These are phyloP conservation scores for Pyronema omphalodes DNA, from an alignment of 495 filamentous ascomycete genomes.

Conservation along the genomic window DNA sequence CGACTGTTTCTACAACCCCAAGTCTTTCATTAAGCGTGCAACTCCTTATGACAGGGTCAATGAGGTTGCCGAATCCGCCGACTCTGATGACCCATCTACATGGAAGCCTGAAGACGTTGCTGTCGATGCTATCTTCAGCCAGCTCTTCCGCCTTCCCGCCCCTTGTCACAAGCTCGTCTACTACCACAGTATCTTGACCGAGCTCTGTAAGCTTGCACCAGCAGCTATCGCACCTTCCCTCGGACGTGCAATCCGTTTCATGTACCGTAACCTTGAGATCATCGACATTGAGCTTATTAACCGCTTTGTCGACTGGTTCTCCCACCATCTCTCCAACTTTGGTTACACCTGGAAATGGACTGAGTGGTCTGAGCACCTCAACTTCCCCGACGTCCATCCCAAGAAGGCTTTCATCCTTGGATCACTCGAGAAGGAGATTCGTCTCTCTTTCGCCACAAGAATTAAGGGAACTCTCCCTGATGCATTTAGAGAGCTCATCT, in stretches of 20 bases:
- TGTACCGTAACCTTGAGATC: conserved; percentile 59
- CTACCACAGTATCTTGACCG: conserved; percentile 85
- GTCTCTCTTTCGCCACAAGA: conserved; percentile 85
- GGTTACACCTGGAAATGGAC: conserved; percentile 99
- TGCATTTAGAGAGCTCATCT: conserved; percentile 64
- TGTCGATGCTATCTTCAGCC: conserved; percentile 91
- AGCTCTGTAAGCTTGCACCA: conserved; percentile 85
- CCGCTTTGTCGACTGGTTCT: conserved; percentile 93
- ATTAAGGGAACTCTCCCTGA: conserved; percentile 86
- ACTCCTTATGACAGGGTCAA: conserved; percentile 78
- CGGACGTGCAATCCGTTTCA: conserved; percentile 78
- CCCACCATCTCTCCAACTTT: conserved; percentile 95
- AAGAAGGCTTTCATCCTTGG: conserved; percentile 84
- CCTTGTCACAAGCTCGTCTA: conserved; percentile 91
- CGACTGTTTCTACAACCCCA: conserved; percentile 77
- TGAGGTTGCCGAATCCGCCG: conserved; percentile 45
- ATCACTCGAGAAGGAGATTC: conserved; percentile 88
- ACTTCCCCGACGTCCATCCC: conserved; percentile 56
- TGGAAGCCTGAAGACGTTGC: conserved; percentile 99
- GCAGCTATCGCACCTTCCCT: conserved; percentile 90
- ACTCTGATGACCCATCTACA: conserved; percentile 30
- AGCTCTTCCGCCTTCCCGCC: conserved; percentile 69
- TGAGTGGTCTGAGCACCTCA: conserved; percentile 85
- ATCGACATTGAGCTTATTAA: conserved; percentile 76
- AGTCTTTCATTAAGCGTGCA: conserved; percentile 80